Evolutionary conservation across 495 filamentous ascomycete species (phyloP).

Genomic region (Penicillium arizonense): DNA sequence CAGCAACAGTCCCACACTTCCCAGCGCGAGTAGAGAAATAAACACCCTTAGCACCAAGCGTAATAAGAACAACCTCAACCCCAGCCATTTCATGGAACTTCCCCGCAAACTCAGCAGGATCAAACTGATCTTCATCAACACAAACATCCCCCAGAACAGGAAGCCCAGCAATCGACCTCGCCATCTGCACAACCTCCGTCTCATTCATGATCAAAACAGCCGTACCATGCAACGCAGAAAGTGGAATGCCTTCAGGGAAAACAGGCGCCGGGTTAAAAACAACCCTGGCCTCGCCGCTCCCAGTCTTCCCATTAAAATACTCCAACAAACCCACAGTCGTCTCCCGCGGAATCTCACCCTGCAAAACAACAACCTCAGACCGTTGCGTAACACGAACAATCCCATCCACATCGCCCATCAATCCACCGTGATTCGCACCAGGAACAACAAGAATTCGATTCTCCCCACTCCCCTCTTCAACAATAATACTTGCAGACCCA

Average conservation of each 20-base stretch:
- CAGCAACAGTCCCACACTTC: constrained; percentile 37
- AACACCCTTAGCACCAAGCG: constrained; percentile 69
- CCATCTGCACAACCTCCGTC: constrained; percentile 70
- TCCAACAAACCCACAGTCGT: constrained; percentile 63
- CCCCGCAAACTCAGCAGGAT: constrained; percentile 40
- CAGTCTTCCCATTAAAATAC: constrained; percentile 41
- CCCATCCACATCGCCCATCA: constrained; percentile 11
- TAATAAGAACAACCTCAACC: constrained; percentile 69
- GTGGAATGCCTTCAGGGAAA: constrained; percentile 30
- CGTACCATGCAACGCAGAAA: constrained; percentile 60
- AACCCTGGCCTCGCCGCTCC: constrained; percentile 4
- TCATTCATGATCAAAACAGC: constrained; percentile 79
- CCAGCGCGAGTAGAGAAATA: constrained; percentile 41
- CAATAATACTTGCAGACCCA: constrained; percentile 26
- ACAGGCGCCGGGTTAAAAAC: constrained; percentile 72
- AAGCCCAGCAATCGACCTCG: constrained; percentile 20
- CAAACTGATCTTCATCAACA: constrained; percentile 11
- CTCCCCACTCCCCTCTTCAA: constrained; percentile 49
- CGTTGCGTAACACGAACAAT: constrained; percentile 8
- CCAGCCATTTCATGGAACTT: constrained; percentile 54
- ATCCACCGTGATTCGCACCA: constrained; percentile 62
- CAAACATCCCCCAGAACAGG: constrained; percentile 2
- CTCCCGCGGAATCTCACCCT: constrained; percentile 71
- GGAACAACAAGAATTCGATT: constrained; percentile 76
- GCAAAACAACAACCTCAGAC: constrained; percentile 65